Evolutionary conservation across 768 basidiomycete species (phyloP), one percentile per base, ranked within the genome.

Genomic region (Dictyophora rubrovolvata): DNA sequence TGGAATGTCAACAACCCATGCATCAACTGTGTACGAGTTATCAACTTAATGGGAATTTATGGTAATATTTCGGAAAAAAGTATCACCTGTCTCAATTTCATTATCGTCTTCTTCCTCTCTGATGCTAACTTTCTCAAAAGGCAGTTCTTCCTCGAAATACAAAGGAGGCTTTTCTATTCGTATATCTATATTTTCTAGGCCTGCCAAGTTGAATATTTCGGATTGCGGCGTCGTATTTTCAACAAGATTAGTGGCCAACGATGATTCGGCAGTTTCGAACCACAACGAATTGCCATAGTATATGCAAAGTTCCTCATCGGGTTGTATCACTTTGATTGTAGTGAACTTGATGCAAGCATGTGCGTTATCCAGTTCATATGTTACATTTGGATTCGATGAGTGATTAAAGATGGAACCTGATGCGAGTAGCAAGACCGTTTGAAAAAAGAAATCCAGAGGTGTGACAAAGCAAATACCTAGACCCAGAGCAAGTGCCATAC

Each of bases 321-420:
- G 66, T 16, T 75, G 61, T 33, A 93, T 71, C 21, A 74, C 66
- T 6, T 81, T 79, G 5, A 72, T 70, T 0, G 87, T 81, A 1
- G 73, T 77, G 65, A 84, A 91, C 59, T 73, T 74, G 62, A 91
- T 88, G 9, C 82, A 79, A 60, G 85, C 80, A 0, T 73, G 78
- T 0, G 69, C 60, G 0, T 69, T 60, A 61, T 89, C 82, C 16
- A 85, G 67, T 0, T 72, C 71, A 69, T 81, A 90, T 0, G 84
- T 81, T 17, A 89, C 78, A 69, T 92, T 92, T 6, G 88, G 89
- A 3, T 65, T 59, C 23, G 78, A 72, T 0, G 84, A 82, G 70
- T 90, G 89, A 67, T 91, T 93, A 72, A 93, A 90, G 10, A 93
- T 66, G 1, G 89, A 91, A 5, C 90, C 90, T 89, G 61, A 10